Evolutionary conservation across 2,329 filamentous ascomycete genomes (phyloP).

Genomic region (Penicillium psychrosexuale): DNA sequence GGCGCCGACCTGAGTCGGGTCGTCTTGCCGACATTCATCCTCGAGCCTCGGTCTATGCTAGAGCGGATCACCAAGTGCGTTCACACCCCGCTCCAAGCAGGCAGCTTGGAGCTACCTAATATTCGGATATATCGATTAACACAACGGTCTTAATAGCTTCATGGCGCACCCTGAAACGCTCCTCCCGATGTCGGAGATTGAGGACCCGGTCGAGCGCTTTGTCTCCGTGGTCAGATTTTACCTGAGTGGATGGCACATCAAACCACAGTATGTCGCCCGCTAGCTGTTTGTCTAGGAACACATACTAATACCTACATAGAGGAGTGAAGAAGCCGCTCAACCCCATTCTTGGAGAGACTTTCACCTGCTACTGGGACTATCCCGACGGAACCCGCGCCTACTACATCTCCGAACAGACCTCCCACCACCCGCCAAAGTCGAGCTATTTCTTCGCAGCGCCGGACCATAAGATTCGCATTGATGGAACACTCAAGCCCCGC

Average conservation of each 20-base stretch:
- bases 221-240: slow-evolving; percentile 97
- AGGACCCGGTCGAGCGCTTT: slow-evolving; percentile 86
- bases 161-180: slow-evolving; percentile 99
- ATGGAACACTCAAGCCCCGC: slow-evolving; percentile 89
- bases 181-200: slow-evolving; percentile 78
- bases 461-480: slow-evolving; percentile 88
- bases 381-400: slow-evolving; percentile 80
- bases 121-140: neutral
- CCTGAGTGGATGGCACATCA: slow-evolving; percentile 97
- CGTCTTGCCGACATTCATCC: slow-evolving; percentile 92
- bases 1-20: slow-evolving; percentile 94
- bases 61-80: slow-evolving; percentile 96
- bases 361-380: slow-evolving; percentile 94
- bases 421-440: slow-evolving; percentile 96
- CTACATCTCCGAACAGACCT: slow-evolving; percentile 97
- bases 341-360: slow-evolving; percentile 91
- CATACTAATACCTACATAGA: slow-evolving; percentile 46
- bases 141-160: slow-evolving; percentile 60
- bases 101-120: neutral
- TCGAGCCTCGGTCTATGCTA: slow-evolving; percentile 96
- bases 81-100: neutral
- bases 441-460: slow-evolving; percentile 99
- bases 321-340: slow-evolving; percentile 98
- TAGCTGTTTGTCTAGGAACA: neutral
- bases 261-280: slow-evolving; percentile 70